These are phyloP conservation scores for Botrytis fabae DNA, from an alignment of 2,329 filamentous ascomycete species.

Conservation along the genomic window DNA sequence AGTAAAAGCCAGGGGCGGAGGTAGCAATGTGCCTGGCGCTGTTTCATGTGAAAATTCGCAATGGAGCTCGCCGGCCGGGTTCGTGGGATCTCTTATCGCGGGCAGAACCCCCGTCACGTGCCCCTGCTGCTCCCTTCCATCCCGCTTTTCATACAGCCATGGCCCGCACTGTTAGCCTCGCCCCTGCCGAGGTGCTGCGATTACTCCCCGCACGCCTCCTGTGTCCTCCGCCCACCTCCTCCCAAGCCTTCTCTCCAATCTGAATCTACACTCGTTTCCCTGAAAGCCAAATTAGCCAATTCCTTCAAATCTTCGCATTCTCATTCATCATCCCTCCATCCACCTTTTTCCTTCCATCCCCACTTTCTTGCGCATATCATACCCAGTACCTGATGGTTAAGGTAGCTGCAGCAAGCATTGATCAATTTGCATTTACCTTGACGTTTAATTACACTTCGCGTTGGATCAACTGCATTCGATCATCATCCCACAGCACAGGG, in stretches of 20 bases:
- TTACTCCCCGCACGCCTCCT: background rate
- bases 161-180: background rate
- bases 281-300: background rate
- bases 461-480: background rate
- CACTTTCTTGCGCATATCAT: conserved; percentile 24
- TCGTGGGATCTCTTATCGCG: background rate
- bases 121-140: too few species aligned
- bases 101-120: too few species aligned
- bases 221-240: too few species aligned
- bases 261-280: background rate
- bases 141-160: too few species aligned
- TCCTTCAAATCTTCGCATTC: conserved; percentile 1
- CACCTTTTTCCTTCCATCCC: conserved; percentile 12
- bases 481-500: background rate
- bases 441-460: conserved; percentile 9
- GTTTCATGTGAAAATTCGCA: background rate
- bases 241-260: conserved; percentile 1
- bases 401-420: conserved; percentile 24
- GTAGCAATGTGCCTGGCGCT: background rate
- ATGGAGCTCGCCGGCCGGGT: background rate
- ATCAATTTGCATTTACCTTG: conserved; percentile 11
- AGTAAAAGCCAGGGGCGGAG: background rate
- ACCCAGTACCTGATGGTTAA: conserved; percentile 14
- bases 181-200: background rate
- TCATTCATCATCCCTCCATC: conserved; percentile 15